These are phyloP conservation scores for Nelumbo lutea DNA, from an alignment of 164 flowering plant genomes.

Conservation along the genomic window DNA sequence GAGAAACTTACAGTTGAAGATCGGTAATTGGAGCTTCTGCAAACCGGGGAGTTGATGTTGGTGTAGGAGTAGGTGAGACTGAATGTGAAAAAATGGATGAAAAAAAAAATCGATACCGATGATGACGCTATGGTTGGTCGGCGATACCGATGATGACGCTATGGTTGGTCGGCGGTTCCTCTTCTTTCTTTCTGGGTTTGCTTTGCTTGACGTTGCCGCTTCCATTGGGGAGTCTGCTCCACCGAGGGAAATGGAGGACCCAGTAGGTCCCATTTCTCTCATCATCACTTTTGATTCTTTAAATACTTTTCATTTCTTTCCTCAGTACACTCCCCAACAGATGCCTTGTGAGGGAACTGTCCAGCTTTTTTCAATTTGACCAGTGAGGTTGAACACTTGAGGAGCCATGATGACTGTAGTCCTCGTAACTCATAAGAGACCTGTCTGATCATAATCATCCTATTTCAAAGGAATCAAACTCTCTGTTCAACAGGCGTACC, in stretches of 20 bases:
- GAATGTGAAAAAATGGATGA: constrained; percentile 10
- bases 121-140: constrained; percentile 20
- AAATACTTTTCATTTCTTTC: not conserved
- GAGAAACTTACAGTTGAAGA: constrained; percentile 18
- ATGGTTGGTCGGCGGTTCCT: not conserved
- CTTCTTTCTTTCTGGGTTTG: constrained; percentile 21
- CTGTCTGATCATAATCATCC: no score
- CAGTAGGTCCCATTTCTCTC: constrained; percentile 17
- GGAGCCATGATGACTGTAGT: no score
- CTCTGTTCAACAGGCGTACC: no score
- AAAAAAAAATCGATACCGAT: constrained; percentile 22
- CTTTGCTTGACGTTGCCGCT: constrained; percentile 71
- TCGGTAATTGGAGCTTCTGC: constrained; percentile 12
- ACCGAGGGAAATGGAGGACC: constrained; percentile 38
- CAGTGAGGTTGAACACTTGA: no score
- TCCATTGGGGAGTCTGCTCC: constrained; percentile 37
- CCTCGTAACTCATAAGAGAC: no score
- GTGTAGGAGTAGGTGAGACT: constrained; percentile 18
- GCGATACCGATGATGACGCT: not conserved
- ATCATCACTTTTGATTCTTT: constrained; percentile 10
- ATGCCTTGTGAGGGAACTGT: no score
- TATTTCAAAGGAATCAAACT: no score
- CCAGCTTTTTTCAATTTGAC: no score
- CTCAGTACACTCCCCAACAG: not conserved
- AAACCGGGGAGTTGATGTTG: constrained; percentile 1